A percentile compares a stretch with the other conserved stretches of the same genome.
These are phyloP conservation scores for Boletus rubroflammeus DNA, from an alignment of 768 basidiomycete genomes.

Conservation along the genomic window DNA sequence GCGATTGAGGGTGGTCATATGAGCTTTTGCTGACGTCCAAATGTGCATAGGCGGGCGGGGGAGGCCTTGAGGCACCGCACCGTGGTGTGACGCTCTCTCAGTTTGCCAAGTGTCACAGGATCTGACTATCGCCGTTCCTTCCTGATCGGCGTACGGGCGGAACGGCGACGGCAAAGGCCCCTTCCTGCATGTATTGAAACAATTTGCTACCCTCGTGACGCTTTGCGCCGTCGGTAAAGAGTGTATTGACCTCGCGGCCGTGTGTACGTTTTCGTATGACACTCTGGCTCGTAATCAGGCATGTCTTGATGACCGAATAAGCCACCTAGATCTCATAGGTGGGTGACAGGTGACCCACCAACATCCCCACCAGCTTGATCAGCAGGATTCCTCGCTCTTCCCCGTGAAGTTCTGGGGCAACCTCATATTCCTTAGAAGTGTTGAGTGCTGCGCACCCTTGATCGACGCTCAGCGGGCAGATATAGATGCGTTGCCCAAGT, in stretches of 20 bases:
- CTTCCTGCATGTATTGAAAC: neutral
- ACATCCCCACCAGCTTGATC: neutral
- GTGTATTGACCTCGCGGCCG: slow-evolving; percentile 2
- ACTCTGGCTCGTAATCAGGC: neutral
- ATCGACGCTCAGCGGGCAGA: neutral
- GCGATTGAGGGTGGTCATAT: neutral
- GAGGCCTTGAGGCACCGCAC: neutral
- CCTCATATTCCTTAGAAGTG: neutral
- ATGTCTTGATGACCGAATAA: neutral
- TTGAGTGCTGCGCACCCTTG: neutral
- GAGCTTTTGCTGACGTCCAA: neutral
- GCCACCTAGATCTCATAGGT: neutral
- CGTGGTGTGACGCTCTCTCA: neutral
- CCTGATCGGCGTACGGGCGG: neutral
- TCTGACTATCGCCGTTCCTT: slow-evolving; percentile 3
- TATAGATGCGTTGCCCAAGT: neutral
- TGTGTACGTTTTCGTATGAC: neutral
- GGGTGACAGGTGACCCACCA: neutral
- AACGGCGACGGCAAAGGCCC: neutral
- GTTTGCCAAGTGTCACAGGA: neutral
- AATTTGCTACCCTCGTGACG: neutral
- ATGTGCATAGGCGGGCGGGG: neutral
- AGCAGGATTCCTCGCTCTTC: neutral
- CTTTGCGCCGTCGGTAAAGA: slow-evolving; percentile 9
- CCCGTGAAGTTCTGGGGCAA: neutral